Conservation (phyloP, 108 stramenopile species). For the Cyclotella kingstonii region DNA sequence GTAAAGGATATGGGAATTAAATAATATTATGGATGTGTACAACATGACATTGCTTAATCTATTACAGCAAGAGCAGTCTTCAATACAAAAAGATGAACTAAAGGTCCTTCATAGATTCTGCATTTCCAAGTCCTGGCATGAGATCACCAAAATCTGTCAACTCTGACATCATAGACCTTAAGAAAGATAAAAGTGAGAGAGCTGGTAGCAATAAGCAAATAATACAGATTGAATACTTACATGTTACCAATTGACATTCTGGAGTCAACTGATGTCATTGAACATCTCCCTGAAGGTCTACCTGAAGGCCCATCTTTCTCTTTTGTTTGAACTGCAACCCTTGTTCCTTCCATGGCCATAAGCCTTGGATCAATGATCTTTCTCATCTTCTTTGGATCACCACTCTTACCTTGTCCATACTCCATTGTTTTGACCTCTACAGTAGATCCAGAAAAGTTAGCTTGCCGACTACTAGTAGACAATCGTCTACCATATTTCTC, state of each 20-base stretch:
- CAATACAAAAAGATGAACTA: too few relatives aligned
- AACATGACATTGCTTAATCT: too few relatives aligned
- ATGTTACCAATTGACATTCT: conserved; percentile 42
- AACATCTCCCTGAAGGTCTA: conserved; percentile 17
- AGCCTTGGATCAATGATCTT: conserved; percentile 21
- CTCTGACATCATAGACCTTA: conserved; percentile 38
- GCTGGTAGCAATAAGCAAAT: not conserved
- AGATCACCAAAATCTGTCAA: conserved; percentile 31
- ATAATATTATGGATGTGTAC: too few relatives aligned
- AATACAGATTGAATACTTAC: conserved; percentile 8
- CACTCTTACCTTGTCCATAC: conserved; percentile 20
- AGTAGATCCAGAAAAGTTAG: conserved; percentile 15
- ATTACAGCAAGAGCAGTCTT: too few relatives aligned
- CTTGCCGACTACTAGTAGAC: conserved; percentile 8
- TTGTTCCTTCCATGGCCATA: not conserved
- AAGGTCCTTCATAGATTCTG: not conserved
- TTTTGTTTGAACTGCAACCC: conserved; percentile 11
- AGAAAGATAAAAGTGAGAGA: not conserved
- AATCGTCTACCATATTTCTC: conserved; percentile 25
- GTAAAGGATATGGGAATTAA: too few relatives aligned
- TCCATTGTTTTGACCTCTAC: conserved; percentile 34
- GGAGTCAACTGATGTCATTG: conserved; percentile 8
- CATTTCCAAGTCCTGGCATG: conserved; percentile 1
- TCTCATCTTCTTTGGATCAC: conserved; percentile 18
- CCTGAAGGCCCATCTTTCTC: conserved; percentile 23